Conservation (phyloP, 768 basidiomycete genomes). For the Hericium rajendrae region DNA sequence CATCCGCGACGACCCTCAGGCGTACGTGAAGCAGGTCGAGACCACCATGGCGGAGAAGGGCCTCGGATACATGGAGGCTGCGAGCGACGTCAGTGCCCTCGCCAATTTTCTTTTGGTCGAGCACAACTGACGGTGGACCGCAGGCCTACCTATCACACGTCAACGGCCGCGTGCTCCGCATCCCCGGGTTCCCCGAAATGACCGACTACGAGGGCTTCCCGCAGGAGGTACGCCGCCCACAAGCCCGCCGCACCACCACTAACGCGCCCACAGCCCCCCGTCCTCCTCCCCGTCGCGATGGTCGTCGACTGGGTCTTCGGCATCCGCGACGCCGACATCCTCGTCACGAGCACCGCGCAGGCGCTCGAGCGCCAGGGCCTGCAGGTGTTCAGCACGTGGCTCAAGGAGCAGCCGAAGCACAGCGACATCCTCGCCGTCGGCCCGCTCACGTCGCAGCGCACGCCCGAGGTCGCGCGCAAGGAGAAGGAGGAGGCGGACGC, state of each 20-base stretch:
- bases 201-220: background rate
- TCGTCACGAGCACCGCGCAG: background rate
- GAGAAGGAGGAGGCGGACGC: background rate
- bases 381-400: background rate
- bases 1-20: background rate
- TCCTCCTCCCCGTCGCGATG: background rate
- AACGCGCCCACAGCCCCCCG: background rate
- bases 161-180: background rate
- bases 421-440: background rate
- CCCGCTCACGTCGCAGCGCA: background rate
- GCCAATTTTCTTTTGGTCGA: background rate
- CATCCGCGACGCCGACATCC: background rate
- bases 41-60: background rate
- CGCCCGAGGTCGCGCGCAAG: background rate
- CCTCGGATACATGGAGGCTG: background rate
- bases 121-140: background rate
- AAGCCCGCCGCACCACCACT: background rate
- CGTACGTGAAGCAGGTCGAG: background rate
- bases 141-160: background rate
- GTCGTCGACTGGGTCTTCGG: background rate
- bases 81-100: background rate
- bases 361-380: background rate
- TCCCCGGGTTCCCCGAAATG: background rate
- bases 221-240: background rate
- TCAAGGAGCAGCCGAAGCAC: background rate